Conservation (phyloP, 306 rosid species). For the Castanea mollissima region DNA sequence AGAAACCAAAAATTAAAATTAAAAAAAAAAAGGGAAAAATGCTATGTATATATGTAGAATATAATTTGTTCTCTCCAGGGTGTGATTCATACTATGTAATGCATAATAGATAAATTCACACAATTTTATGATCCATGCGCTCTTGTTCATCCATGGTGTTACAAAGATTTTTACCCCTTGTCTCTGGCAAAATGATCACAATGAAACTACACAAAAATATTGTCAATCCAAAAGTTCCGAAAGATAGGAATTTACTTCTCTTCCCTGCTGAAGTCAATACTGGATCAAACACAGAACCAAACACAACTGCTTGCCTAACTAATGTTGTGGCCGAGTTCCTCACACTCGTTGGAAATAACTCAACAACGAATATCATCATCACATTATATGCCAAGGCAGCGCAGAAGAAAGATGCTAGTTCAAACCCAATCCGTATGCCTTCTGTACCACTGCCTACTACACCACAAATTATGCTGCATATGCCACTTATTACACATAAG, state of each 20-base stretch:
- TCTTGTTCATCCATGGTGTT: slow-evolving; percentile 45
- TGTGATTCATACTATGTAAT: no score
- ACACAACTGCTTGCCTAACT: slow-evolving; percentile 34
- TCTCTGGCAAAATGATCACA: slow-evolving; percentile 27
- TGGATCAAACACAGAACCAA: slow-evolving; percentile 28
- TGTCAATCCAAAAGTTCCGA: slow-evolving; percentile 23
- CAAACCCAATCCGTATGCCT: slow-evolving; percentile 16
- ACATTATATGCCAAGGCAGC: slow-evolving; percentile 26
- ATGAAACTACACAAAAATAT: slow-evolving; percentile 15
- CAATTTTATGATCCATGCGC: slow-evolving; percentile 1
- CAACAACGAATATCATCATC: slow-evolving; percentile 32
- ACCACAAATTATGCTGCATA: slow-evolving; percentile 28
- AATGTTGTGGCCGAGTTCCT: slow-evolving; percentile 45
- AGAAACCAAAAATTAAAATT: background rate
- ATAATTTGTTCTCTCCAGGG: no score
- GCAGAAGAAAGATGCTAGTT: slow-evolving; percentile 36
- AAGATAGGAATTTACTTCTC: slow-evolving; percentile 17
- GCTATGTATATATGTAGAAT: no score
- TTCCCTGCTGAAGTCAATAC: slow-evolving; percentile 33
- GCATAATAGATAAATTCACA: no score
- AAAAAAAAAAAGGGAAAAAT: background rate
- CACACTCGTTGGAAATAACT: slow-evolving; percentile 49
- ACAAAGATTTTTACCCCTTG: slow-evolving; percentile 27
- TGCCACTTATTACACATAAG: slow-evolving; percentile 14
- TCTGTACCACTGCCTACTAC: background rate